Percentiles rank a stretch among this genome's conserved stretches.
Conservation (phyloP, 768 basidiomycete species). For the Epithele typhae region DNA sequence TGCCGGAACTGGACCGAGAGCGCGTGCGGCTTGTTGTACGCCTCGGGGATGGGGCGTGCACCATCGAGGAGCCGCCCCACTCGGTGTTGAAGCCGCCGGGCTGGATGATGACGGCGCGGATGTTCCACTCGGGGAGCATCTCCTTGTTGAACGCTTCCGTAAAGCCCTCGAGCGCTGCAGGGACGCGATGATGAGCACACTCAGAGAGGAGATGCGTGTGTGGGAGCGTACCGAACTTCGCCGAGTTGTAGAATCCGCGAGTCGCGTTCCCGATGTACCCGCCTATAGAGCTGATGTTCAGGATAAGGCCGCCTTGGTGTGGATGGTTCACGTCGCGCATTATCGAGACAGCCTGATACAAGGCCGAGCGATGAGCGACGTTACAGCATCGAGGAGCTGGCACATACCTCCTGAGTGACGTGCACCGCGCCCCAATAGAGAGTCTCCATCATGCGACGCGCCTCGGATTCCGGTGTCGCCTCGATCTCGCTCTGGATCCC, state of each 20-base stretch:
- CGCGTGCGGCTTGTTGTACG: constrained; percentile 6
- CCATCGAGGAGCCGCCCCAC: constrained; percentile 11
- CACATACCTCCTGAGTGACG: constrained; percentile 31
- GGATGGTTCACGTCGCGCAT: constrained; percentile 15
- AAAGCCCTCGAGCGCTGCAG: constrained; percentile 15
- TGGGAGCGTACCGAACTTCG: constrained; percentile 30
- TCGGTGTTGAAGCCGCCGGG: constrained; percentile 19
- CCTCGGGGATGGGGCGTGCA: constrained; percentile 2
- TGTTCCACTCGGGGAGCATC: constrained; percentile 19
- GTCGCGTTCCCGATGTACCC: constrained; percentile 28
- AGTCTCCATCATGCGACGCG: constrained; percentile 34
- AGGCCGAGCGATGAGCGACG: neutral
- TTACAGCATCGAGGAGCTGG: neutral
- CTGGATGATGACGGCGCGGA: constrained; percentile 16
- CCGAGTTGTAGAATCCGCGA: constrained; percentile 28
- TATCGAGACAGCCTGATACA: constrained; percentile 12
- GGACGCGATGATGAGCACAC: too few relatives aligned
- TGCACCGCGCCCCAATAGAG: constrained; percentile 42
- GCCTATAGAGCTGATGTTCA: constrained; percentile 30
- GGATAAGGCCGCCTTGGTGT: constrained; percentile 17
- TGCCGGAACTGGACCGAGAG: constrained; percentile 2
- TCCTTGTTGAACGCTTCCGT: constrained; percentile 16
- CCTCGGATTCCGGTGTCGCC: constrained; percentile 28
- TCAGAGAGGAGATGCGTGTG: too few relatives aligned
- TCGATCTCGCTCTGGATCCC: constrained; percentile 32